Evolutionary conservation across 116 monocot genomes (phyloP).

Genomic region (Iris pallida): DNA sequence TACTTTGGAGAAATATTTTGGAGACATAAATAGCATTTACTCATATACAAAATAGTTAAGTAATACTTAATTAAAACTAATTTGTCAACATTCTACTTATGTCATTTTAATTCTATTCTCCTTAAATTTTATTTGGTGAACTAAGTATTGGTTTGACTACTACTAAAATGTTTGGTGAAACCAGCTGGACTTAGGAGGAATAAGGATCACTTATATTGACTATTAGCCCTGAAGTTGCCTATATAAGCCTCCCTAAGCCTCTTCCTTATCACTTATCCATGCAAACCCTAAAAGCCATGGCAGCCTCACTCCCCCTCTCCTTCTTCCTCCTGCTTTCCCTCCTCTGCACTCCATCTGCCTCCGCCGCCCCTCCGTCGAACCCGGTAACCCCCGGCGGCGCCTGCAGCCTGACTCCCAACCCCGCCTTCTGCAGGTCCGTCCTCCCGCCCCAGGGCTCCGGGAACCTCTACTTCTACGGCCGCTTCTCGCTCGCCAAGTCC

Average conservation of each 20-base stretch:
- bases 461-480: conserved; percentile 60
- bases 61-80: no score
- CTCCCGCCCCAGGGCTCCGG: conserved; percentile 29
- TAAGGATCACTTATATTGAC: not conserved
- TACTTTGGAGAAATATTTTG: no score
- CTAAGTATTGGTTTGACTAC: no score
- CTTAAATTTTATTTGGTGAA: no score
- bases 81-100: no score
- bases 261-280: not conserved
- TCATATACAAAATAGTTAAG: no score
- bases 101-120: no score
- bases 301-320: not conserved
- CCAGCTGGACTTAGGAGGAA: conserved; percentile 13
- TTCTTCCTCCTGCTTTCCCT: conserved; percentile 15
- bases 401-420: conserved; percentile 60
- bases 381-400: conserved; percentile 33
- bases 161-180: no score
- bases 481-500: conserved; percentile 62
- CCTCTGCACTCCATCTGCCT: not conserved
- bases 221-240: not conserved
- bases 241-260: not conserved
- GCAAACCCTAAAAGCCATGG: conserved; percentile 3
- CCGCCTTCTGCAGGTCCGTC: conserved; percentile 49
- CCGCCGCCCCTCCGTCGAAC: conserved; percentile 14
- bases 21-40: no score